Conservation (phyloP, 139 green algal genomes). For the Chlamydomonas sp. region DNA sequence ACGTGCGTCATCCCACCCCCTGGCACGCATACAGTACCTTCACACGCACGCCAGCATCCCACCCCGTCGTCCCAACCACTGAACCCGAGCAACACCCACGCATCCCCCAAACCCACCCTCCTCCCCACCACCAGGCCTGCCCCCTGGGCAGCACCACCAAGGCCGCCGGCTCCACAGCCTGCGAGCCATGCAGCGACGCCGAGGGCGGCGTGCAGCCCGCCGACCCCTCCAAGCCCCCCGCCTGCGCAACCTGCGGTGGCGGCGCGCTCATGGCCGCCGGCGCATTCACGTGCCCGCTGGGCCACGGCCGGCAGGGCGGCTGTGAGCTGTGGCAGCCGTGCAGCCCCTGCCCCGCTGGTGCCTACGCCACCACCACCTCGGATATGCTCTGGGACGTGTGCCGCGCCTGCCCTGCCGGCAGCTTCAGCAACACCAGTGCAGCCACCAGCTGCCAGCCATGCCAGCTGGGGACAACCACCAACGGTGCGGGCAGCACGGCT, state of each 20-base stretch:
- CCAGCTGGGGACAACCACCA: background rate
- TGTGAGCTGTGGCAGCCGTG: background rate
- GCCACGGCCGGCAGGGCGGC: background rate
- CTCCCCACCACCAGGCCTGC: background rate
- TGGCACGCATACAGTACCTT: too few relatives aligned
- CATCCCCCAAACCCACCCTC: too few relatives aligned
- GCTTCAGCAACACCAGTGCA: background rate
- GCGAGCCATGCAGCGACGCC: background rate
- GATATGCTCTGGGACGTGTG: conserved; percentile 1
- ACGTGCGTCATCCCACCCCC: too few relatives aligned
- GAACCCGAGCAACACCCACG: too few relatives aligned
- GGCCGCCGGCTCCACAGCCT: background rate
- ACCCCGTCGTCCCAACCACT: too few relatives aligned
- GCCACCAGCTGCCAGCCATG: background rate
- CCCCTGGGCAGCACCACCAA: background rate
- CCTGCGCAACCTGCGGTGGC: background rate
- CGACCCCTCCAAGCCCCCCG: background rate
- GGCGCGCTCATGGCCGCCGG: background rate
- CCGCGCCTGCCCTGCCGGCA: background rate
- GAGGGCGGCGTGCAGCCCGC: background rate
- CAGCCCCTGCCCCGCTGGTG: background rate
- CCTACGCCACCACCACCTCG: background rate
- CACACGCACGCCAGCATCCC: too few relatives aligned
- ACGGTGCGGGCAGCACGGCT: background rate
- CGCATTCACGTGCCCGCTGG: background rate